These are phyloP conservation scores for Liriodendron chinense DNA, from an alignment of 164 flowering plant genomes.

Conservation along the genomic window DNA sequence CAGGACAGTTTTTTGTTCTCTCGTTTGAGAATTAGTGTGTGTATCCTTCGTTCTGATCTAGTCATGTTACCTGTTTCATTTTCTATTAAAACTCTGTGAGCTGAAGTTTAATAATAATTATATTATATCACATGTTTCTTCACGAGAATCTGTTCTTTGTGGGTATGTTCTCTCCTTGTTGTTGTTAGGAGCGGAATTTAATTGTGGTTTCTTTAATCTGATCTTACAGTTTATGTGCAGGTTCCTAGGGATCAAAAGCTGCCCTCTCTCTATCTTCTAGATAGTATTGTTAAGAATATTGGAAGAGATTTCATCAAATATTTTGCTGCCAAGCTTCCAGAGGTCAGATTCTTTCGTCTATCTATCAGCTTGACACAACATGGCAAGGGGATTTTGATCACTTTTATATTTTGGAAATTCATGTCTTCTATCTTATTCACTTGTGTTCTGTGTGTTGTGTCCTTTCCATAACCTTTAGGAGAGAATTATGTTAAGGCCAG, in stretches of 20 bases:
- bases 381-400: too few species aligned
- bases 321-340: conserved; percentile 81
- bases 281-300: conserved; percentile 98
- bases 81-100: too few species aligned
- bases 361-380: too few species aligned
- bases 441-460: background rate
- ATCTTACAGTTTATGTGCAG: conserved; percentile 45
- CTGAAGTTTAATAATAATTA: too few species aligned
- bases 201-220: conserved; percentile 17
- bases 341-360: conserved; percentile 52
- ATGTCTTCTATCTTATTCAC: too few species aligned
- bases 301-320: conserved; percentile 89
- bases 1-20: too few species aligned
- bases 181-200: background rate
- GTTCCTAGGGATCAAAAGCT: conserved; percentile 93
- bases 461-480: background rate
- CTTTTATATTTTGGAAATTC: too few species aligned
- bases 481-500: background rate
- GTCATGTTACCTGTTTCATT: too few species aligned
- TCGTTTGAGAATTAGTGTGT: too few species aligned
- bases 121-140: too few species aligned
- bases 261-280: conserved; percentile 94
- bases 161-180: background rate
- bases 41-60: too few species aligned
- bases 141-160: background rate